Percentiles rank a stretch among this genome's conserved stretches.
These are phyloP conservation scores for Bryoglossum gracile DNA, from an alignment of 495 filamentous ascomycete genomes.

Conservation along the genomic window DNA sequence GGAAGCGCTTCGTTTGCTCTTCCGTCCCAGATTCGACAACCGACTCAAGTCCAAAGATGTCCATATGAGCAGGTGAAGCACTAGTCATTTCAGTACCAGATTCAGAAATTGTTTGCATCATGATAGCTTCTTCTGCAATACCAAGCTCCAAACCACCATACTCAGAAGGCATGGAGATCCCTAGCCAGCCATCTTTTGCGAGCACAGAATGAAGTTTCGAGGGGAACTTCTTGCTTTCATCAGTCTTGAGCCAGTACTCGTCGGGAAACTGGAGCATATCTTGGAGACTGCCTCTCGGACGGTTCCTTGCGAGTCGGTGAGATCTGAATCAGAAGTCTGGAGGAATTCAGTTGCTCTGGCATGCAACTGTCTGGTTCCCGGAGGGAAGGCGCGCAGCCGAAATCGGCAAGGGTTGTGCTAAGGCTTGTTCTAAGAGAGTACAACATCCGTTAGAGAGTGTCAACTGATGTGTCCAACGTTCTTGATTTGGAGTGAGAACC, in stretches of 20 bases:
- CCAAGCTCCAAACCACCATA: conserved; percentile 66
- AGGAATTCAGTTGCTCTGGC: conserved; percentile 2
- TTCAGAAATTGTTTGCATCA: conserved; percentile 75
- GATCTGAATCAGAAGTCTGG: conserved; percentile 1
- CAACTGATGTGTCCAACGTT: no score
- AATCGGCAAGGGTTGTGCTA: no score
- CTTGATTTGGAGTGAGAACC: no score
- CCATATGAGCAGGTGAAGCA: conserved; percentile 64
- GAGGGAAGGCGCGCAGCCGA: no score
- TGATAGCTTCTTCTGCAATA: conserved; percentile 73
- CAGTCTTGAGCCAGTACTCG: conserved; percentile 62
- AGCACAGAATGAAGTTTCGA: conserved; percentile 64
- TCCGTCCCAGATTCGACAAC: conserved; percentile 58
- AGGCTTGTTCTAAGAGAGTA: no score
- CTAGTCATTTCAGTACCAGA: conserved; percentile 69
- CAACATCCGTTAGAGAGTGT: no score
- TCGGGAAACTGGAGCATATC: conserved; percentile 2
- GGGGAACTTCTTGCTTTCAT: conserved; percentile 59
- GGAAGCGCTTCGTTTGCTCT: conserved; percentile 51
- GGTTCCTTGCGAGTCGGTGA: conserved; percentile 1
- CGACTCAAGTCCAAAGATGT: conserved; percentile 68
- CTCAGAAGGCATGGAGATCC: conserved; percentile 62
- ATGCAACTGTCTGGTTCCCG: background rate
- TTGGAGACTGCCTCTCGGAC: conserved; percentile 8
- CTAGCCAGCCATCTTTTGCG: conserved; percentile 69